Evolutionary conservation across 495 filamentous ascomycete genomes (phyloP).

Genomic region (Bacidia gigantensis): DNA sequence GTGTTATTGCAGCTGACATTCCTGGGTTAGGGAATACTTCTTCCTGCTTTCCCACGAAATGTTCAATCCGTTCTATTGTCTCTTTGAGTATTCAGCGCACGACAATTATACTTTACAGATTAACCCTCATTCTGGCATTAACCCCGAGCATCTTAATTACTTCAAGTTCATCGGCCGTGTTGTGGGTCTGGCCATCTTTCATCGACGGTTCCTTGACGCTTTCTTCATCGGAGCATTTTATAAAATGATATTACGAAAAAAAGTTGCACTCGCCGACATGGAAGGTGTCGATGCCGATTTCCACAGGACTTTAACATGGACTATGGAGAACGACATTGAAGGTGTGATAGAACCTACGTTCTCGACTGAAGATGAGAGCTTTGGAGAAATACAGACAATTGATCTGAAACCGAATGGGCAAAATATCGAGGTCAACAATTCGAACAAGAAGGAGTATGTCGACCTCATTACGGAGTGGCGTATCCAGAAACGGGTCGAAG

Average conservation of each 20-base stretch:
- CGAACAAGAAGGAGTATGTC: conserved; percentile 90
- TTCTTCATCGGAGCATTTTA: conserved; percentile 99
- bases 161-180: conserved; percentile 99
- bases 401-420: conserved; percentile 84
- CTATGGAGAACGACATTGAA: conserved; percentile 87
- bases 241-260: conserved; percentile 97
- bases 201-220: conserved; percentile 91
- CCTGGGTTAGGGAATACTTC: conserved; percentile 75
- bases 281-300: conserved; percentile 97
- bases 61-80: conserved; percentile 99
- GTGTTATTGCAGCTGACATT: conserved; percentile 15
- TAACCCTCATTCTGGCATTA: conserved; percentile 98
- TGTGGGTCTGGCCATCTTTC: conserved; percentile 95
- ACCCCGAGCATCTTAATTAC: conserved; percentile 97
- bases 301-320: conserved; percentile 91
- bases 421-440: conserved; percentile 90
- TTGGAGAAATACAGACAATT: conserved; percentile 82
- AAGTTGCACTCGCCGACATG: conserved; percentile 87
- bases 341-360: conserved; percentile 89
- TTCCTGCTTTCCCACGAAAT: conserved; percentile 99
- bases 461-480: conserved; percentile 99
- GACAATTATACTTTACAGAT: conserved; percentile 99
- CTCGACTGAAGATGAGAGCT: conserved; percentile 91
- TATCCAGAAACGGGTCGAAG: conserved; percentile 93
- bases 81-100: conserved; percentile 99